Conservation (phyloP, 495 filamentous ascomycete species). For the Neurospora tetraspora region DNA sequence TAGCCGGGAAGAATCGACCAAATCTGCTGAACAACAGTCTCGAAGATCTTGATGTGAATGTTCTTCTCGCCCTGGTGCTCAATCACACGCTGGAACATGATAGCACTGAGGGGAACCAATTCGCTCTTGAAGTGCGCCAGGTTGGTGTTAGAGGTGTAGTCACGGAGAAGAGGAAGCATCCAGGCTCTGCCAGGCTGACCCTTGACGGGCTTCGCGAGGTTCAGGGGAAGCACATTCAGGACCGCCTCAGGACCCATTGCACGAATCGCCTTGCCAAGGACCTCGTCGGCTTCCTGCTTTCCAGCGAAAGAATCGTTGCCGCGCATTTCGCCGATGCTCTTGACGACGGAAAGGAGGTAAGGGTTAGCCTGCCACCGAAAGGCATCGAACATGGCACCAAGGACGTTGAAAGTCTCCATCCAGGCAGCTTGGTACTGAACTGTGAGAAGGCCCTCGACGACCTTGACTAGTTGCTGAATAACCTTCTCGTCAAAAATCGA, state of each 20-base stretch:
- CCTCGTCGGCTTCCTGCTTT: slow-evolving; percentile 88
- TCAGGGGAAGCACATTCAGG: slow-evolving; percentile 71
- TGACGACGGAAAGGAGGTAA: slow-evolving; percentile 61
- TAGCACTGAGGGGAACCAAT: slow-evolving; percentile 79
- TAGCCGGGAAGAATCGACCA: slow-evolving; percentile 95
- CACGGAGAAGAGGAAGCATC: slow-evolving; percentile 83
- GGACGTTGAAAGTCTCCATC: slow-evolving; percentile 88
- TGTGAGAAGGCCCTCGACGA: slow-evolving; percentile 60
- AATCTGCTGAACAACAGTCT: slow-evolving; percentile 89
- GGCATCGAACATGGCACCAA: slow-evolving; percentile 78
- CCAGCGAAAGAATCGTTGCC: slow-evolving; percentile 81
- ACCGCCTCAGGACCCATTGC: slow-evolving; percentile 83
- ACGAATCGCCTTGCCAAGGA: slow-evolving; percentile 74
- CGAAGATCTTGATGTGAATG: slow-evolving; percentile 93
- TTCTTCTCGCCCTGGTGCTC: slow-evolving; percentile 74
- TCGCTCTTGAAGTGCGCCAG: slow-evolving; percentile 75
- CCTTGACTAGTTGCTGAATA: slow-evolving; percentile 61
- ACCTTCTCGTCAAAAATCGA: slow-evolving; percentile 82
- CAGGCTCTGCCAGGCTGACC: slow-evolving; percentile 82
- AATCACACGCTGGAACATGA: slow-evolving; percentile 79
- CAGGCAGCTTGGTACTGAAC: slow-evolving; percentile 90
- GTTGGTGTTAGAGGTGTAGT: slow-evolving; percentile 74
- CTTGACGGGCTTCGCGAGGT: slow-evolving; percentile 62
- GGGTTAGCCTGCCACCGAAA: slow-evolving; percentile 75
- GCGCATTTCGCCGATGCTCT: slow-evolving; percentile 75